A percentile compares a stretch with the other conserved stretches of the same genome.
These are phyloP conservation scores for Mycena vulgaris DNA, from an alignment of 768 basidiomycete species.

Conservation along the genomic window DNA sequence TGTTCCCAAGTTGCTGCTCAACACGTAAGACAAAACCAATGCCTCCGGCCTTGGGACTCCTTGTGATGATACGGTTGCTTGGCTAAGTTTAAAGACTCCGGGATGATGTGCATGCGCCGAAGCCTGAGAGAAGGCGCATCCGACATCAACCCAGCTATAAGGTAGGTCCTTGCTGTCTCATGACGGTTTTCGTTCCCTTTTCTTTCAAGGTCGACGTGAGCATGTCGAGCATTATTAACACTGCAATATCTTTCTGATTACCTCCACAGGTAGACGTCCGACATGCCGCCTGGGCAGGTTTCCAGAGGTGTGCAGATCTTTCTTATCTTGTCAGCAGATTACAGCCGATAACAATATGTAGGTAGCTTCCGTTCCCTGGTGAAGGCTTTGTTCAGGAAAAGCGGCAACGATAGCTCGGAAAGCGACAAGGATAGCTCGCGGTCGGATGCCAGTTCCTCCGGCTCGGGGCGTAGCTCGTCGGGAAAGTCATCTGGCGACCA, in stretches of 20 bases:
- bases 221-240: not conserved
- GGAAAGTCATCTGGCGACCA: not conserved
- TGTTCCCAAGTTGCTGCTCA: no score
- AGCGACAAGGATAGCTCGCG: not conserved
- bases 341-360: slow-evolving; percentile 1
- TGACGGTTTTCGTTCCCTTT: slow-evolving; percentile 22
- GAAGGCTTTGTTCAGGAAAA: not conserved
- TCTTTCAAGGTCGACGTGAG: slow-evolving; percentile 33
- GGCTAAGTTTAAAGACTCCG: not conserved
- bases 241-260: not conserved
- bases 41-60: no score
- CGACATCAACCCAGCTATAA: slow-evolving; percentile 31
- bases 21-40: no score
- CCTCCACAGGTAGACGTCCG: slow-evolving; percentile 21
- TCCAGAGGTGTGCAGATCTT: slow-evolving; percentile 24
- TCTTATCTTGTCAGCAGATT: not conserved
- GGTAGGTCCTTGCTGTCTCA: slow-evolving; percentile 4
- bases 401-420: not conserved
- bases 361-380: slow-evolving; percentile 21
- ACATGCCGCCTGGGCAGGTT: slow-evolving; percentile 39
- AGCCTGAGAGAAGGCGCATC: not conserved
- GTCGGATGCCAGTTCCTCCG: not conserved
- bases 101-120: slow-evolving; percentile 1
- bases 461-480: not conserved
- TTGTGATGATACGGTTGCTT: not conserved